Evolutionary conservation across 345 rosid genomes (phyloP), one percentile per base, ranked within the genome.

Genomic region (Salix udensis): DNA sequence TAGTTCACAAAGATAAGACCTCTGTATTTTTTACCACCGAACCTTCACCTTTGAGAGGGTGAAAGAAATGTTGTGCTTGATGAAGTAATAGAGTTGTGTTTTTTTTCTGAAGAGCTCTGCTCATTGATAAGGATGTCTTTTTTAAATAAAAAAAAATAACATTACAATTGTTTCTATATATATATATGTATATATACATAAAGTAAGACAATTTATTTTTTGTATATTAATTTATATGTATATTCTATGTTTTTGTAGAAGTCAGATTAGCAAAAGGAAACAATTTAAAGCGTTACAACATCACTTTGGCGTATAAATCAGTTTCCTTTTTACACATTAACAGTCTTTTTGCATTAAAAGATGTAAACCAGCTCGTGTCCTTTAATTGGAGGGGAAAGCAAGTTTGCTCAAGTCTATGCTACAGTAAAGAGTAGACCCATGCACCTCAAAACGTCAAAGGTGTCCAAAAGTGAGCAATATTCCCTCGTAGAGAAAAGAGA

Each of bases 271-370:
- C 37, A 34, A 34, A 34, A 34, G 0, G 37, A 34, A 34, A 34
- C 37, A 34, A 34, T 34, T 34, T 34, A 40, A 40, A 40, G 44
- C 12, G 44, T 40, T 40, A 40, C 44, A 10, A 40, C 13, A 10
- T 77, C 71, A 15, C 68, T n/a, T 28, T 3, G 34, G 52, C 37
- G 10, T 46, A 76, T 74, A 84, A 77, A 83, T 72, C 85, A 71
- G 73, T 6, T 46, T 23, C 55, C 85, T 84, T 88, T 31, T 77
- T 62, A 79, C 58, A 79, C 76, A 28, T 68, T 77, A 81, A 76
- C 72, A 67, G 74, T 72, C 77, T 74, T 86, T 83, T 77, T 69
- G 85, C 88, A 82, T 88, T 65, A 86, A 89, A 91, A 87, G 88
- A 85, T 64, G 89, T 79, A 74, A 82, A 81, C 70, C 70, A 87